Base-by-base conservation (phyloP, 805 yeast genomes). In the Blastobotrys attinorum region DNA sequence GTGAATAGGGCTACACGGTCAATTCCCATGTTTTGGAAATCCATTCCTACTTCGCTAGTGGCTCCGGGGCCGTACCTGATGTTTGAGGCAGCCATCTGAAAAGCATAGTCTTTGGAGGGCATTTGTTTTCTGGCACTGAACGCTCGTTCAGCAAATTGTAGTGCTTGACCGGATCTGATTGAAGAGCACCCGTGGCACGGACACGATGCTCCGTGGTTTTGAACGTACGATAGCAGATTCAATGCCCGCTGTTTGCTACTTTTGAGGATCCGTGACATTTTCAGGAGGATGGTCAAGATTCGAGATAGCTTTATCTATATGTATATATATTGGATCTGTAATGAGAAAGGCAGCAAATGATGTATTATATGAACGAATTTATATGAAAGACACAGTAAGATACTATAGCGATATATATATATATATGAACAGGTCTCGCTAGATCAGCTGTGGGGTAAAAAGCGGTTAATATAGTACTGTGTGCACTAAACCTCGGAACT, bases 61-160 rank as follows among this genome's bases (percentile, higher is more conserved):
- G 55, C 66, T 4, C 69, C 69, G 13, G 59, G 59, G n/a, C 69
- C 69, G 39, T 58, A 65, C 5, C 69, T 57, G 38, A 65, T 61
- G 43, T 62, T 63, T 41, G 62, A 56, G 3, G 68, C 64, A 5
- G 69, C 68, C 61, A 65, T 53, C 46, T 65, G 68, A 44, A 65
- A 65, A 11, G 69, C 69, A 43, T 64, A 64, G 43, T 64, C 69
- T 31, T 56, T 53, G 13, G 37, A 39, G 7, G 49, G 44, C 11
- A 36, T 31, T 10, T 22, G 29, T 16, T 40, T 8, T 29, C 18
- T 32, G 16, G 42, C 45, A 35, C 20, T 40, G 31, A 43, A 42
- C 37, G 41, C 52, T 11, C 51, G 47, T 22, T 43, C 37, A 18
- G 22, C 32, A 39, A 46, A 36, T 4, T 48, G 18, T 21, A 22